phyloP scores from a whole-genome alignment of 2,329 filamentous ascomycete species.

The Colletotrichum orchidophilum region DNA sequence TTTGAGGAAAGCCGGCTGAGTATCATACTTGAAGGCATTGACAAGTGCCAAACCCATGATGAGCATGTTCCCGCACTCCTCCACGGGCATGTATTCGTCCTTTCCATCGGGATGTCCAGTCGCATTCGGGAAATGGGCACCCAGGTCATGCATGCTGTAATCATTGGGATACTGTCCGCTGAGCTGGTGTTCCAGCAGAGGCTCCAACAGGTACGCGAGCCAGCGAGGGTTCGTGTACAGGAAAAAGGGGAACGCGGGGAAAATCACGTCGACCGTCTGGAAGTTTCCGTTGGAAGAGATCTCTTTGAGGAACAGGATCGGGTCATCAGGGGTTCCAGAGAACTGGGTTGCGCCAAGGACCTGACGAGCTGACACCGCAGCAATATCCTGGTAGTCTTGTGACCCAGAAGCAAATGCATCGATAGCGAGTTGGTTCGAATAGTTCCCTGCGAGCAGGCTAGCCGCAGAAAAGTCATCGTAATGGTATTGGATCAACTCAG shows the following conservation, averaged over 20 bases:
- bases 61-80: conserved; percentile 80
- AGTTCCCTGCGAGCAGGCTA: conserved; percentile 72
- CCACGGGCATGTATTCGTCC: conserved; percentile 80
- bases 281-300: conserved; percentile 87
- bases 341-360: conserved; percentile 83
- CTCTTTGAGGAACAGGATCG: conserved; percentile 84
- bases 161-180: conserved; percentile 87
- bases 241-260: conserved; percentile 87
- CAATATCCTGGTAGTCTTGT: conserved; percentile 79
- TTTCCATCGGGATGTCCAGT: conserved; percentile 75
- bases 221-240: conserved; percentile 84
- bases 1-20: conserved; percentile 67
- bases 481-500: conserved; percentile 77
- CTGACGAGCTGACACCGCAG: conserved; percentile 81
- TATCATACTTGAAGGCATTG: conserved; percentile 75
- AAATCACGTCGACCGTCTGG: conserved; percentile 89
- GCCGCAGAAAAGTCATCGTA: conserved; percentile 78
- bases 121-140: conserved; percentile 78
- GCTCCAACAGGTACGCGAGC: conserved; percentile 82
- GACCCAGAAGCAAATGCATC: conserved; percentile 81
- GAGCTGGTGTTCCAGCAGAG: conserved; percentile 81
- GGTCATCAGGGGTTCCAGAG: conserved; percentile 75
- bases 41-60: conserved; percentile 82
- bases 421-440: conserved; percentile 74
- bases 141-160: conserved; percentile 82